phyloP scores from a whole-genome alignment of 2,329 filamentous ascomycete species.

The Aureobasidium sp. region DNA sequence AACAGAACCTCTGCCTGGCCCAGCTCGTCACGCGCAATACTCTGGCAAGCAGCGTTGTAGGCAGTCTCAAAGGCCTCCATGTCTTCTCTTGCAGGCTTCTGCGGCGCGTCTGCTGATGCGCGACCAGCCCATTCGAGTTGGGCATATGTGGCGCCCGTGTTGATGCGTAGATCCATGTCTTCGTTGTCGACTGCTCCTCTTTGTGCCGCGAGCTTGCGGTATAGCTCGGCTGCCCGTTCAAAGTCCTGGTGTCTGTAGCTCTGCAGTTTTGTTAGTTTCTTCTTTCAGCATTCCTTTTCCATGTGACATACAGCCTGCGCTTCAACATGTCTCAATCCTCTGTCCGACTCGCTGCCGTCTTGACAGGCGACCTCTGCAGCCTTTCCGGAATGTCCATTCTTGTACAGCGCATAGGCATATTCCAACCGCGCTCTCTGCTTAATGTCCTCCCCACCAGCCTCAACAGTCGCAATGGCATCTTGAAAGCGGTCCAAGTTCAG shows the following conservation, averaged over 20 bases:
- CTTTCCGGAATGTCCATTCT: constrained; percentile 61
- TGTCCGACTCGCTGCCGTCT: constrained; percentile 25
- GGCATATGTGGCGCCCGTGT: constrained; percentile 62
- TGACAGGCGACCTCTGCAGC: constrained; percentile 49
- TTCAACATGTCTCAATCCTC: constrained; percentile 53
- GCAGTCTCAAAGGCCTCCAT: constrained; percentile 73
- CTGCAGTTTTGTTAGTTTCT: constrained; percentile 16
- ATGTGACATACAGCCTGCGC: constrained; percentile 50
- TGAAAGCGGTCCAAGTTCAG: constrained; percentile 77
- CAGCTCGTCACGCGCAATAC: constrained; percentile 63
- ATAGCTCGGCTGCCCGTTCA: constrained; percentile 56
- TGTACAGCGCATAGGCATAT: constrained; percentile 78
- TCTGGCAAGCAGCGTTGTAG: constrained; percentile 71
- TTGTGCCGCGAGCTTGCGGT: constrained; percentile 50
- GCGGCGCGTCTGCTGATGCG: constrained; percentile 42
- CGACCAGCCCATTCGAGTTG: constrained; percentile 64
- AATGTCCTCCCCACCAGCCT: constrained; percentile 55
- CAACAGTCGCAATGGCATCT: constrained; percentile 64
- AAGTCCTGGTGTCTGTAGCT: constrained; percentile 73
- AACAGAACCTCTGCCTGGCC: constrained; percentile 59
- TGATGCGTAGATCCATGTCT: constrained; percentile 69
- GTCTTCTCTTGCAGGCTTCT: constrained; percentile 53
- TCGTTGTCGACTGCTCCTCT: constrained; percentile 49
- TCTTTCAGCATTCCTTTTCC: not conserved
- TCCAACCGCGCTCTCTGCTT: constrained; percentile 59